Evolutionary conservation across 78 protist species (phyloP).

Genomic region (Tieghemostelium lacteum): DNA sequence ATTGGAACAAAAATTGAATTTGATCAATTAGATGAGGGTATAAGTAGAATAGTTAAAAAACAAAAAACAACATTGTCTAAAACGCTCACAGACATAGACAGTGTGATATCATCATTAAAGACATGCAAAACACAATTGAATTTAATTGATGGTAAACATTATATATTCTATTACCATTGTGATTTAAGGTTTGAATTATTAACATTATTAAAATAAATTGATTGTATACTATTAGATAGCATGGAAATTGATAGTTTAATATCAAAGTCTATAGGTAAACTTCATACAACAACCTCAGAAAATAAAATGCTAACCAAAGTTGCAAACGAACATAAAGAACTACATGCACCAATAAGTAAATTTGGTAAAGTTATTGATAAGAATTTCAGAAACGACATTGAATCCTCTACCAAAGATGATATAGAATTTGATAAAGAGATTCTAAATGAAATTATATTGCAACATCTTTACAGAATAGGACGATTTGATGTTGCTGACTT

Average conservation of each 20-base stretch:
- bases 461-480: constrained; percentile 85
- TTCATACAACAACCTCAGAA: constrained; percentile 30
- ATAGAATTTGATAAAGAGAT: constrained; percentile 17
- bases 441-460: constrained; percentile 63
- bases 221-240: background rate
- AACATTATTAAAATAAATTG: background rate
- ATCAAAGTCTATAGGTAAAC: constrained; percentile 31
- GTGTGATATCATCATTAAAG: constrained; percentile 4
- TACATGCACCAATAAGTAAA: constrained; percentile 73
- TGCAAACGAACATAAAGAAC: constrained; percentile 56
- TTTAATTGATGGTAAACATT: background rate
- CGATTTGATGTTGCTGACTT: constrained; percentile 68
- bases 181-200: background rate
- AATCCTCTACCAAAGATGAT: constrained; percentile 63
- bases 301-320: constrained; percentile 34
- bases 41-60: constrained; percentile 40
- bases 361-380: constrained; percentile 84
- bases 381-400: constrained; percentile 46
- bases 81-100: constrained; percentile 33
- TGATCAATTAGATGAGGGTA: constrained; percentile 40
- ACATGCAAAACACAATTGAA: constrained; percentile 38
- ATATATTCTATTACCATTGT: background rate
- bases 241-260: constrained; percentile 3
- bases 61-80: constrained; percentile 44
- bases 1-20: constrained; percentile 32